Evolutionary conservation across 2,329 filamentous ascomycete genomes (phyloP), one percentile per base, ranked within the genome.

Genomic region (Leptographium procerum): DNA sequence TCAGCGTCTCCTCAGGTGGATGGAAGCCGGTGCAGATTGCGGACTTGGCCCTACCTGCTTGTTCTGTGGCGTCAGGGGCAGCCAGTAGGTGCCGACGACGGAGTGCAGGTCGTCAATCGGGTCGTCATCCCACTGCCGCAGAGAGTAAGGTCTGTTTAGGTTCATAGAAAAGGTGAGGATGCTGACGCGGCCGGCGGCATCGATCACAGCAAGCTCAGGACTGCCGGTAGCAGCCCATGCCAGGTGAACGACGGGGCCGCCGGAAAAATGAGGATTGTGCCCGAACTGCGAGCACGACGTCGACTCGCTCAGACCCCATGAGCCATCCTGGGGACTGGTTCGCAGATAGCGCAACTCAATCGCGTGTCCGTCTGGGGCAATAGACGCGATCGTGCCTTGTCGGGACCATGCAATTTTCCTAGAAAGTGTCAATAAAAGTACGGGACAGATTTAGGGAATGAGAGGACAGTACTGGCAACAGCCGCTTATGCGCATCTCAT

Each of bases 371-470:
- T 91, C 87, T 19, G 82, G 74, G 24, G 85, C 82, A 64, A 97
- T 87, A 57, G 86, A 87, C 31, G 91, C 91, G 64, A 97, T 89
- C 60, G 86, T 90, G 50, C 92, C 92, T 61, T 84, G 82, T 66
- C 86, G 91, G 13, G 92, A 96, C 91, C 92, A 97, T 33, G 88
- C 85, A 57, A 96, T 81, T 63, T 83, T 84, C 69, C 91, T 95
- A 65, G 33, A 43, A 8, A 29, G 58, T 65, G 40, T 43, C 40
- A 61, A 64, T 59, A 33, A 33, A n/a, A n/a, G n/a, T n/a, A n/a
- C n/a, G n/a, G n/a, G n/a, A n/a, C n/a, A n/a, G n/a, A n/a, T n/a
- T n/a, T n/a, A n/a, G n/a, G n/a, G n/a, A n/a, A n/a, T n/a, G n/a
- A n/a, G n/a, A n/a, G 50, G 64, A 26, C 57, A 85, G 73, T 82